Conservation (phyloP, 352 stramenopile species). For the Phytophthora pluvialis region DNA sequence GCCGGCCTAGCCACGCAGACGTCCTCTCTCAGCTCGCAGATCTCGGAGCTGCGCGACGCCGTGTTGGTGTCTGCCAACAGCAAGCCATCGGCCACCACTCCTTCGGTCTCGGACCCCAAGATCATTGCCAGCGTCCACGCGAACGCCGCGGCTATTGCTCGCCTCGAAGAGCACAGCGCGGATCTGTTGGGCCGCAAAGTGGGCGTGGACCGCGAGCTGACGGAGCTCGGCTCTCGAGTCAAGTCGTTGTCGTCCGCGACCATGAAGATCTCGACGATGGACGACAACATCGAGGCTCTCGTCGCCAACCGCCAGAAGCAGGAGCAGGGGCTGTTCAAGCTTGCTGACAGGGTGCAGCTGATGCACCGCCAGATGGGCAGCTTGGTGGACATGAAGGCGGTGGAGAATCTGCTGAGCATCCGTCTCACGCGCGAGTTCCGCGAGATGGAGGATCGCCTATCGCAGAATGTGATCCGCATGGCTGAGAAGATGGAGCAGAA, state of each 20-base stretch:
- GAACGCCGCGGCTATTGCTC: slow-evolving; percentile 58
- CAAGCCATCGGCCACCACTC: slow-evolving; percentile 5
- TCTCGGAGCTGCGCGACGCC: slow-evolving; percentile 57
- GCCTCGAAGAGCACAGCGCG: slow-evolving; percentile 77
- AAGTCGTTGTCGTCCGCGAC: slow-evolving; percentile 57
- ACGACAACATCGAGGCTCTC: slow-evolving; percentile 65
- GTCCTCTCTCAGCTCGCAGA: slow-evolving; percentile 43
- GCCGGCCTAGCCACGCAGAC: slow-evolving; percentile 55
- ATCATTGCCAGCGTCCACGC: slow-evolving; percentile 50
- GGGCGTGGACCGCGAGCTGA: slow-evolving; percentile 65
- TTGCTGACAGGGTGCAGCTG: slow-evolving; percentile 55
- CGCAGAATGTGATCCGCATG: slow-evolving; percentile 60
- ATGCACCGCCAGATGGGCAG: slow-evolving; percentile 61
- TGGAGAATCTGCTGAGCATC: slow-evolving; percentile 73
- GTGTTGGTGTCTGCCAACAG: slow-evolving; percentile 46
- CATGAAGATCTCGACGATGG: slow-evolving; percentile 63
- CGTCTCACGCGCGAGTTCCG: slow-evolving; percentile 72
- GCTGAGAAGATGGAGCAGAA: slow-evolving; percentile 80
- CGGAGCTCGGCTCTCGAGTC: slow-evolving; percentile 62
- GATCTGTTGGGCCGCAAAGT: slow-evolving; percentile 70
- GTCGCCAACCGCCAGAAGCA: slow-evolving; percentile 52
- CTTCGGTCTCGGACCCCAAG: slow-evolving; percentile 29
- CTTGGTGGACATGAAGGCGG: slow-evolving; percentile 65
- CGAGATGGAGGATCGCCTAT: slow-evolving; percentile 72
- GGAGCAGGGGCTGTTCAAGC: slow-evolving; percentile 64